Percentiles rank a stretch among this genome's conserved stretches.
Conservation (phyloP, 2,329 filamentous ascomycete genomes). For the Penicillium sp. region DNA sequence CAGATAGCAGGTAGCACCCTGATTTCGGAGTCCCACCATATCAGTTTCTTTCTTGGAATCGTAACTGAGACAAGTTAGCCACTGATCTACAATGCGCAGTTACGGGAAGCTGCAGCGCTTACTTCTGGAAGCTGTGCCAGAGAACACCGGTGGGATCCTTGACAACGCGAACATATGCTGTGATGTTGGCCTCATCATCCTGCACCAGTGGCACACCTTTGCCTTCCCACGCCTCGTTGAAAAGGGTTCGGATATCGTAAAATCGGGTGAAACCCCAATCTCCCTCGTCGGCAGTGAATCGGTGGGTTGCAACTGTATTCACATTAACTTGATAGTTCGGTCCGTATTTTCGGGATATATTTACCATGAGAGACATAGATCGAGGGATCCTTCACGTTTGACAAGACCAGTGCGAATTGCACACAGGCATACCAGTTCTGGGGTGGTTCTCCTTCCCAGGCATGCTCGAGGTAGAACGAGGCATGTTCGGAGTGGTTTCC, state of each 20-base stretch:
- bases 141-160: slow-evolving; percentile 52
- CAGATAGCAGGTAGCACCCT: slow-evolving; percentile 88
- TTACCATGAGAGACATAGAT: slow-evolving; percentile 73
- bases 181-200: slow-evolving; percentile 48
- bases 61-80: slow-evolving; percentile 59
- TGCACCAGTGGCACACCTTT: slow-evolving; percentile 57
- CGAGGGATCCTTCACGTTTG: slow-evolving; percentile 90
- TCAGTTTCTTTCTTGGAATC: slow-evolving; percentile 99
- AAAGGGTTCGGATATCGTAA: slow-evolving; percentile 81
- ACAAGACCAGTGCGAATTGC: slow-evolving; percentile 90
- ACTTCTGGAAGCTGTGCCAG: slow-evolving; percentile 51
- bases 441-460: slow-evolving; percentile 73
- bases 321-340: background rate
- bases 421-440: slow-evolving; percentile 97
- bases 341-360: background rate
- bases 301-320: slow-evolving; percentile 71
- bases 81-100: slow-evolving; percentile 24
- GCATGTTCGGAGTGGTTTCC: slow-evolving; percentile 93
- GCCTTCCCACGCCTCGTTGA: slow-evolving; percentile 74
- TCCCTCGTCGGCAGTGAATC: slow-evolving; percentile 93
- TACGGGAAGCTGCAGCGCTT: slow-evolving; percentile 10
- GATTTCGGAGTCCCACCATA: slow-evolving; percentile 94
- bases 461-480: slow-evolving; percentile 96
- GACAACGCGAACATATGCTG: slow-evolving; percentile 50
- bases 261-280: slow-evolving; percentile 99